Conservation (phyloP, 2,329 filamentous ascomycete species). For the Phialophora macrospora region DNA sequence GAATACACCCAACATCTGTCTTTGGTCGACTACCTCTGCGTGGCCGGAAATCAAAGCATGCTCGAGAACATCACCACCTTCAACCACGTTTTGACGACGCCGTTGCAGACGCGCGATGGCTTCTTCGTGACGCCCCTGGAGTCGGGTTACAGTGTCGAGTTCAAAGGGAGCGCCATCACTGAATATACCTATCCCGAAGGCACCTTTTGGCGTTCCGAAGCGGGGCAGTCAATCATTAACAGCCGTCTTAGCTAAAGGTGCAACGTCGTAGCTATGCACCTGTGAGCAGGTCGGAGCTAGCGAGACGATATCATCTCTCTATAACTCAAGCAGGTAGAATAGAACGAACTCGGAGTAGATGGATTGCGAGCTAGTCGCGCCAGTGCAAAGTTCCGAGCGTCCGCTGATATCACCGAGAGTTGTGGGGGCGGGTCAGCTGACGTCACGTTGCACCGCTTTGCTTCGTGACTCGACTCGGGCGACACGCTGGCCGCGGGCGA, state of each 20-base stretch:
- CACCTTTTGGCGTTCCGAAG: conserved; percentile 10
- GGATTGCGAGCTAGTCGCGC: conserved; percentile 6
- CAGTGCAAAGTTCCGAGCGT: no score
- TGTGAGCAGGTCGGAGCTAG: neutral
- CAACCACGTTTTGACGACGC: conserved; percentile 90
- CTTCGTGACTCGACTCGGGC: no score
- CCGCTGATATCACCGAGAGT: no score
- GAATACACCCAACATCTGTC: conserved; percentile 93
- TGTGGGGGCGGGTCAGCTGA: no score
- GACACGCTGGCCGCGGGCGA: no score
- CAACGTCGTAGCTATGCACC: neutral
- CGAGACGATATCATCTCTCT: neutral
- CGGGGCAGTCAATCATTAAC: conserved; percentile 5
- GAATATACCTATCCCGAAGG: conserved; percentile 9
- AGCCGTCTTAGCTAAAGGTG: neutral
- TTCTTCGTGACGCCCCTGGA: conserved; percentile 85
- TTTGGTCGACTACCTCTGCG: conserved; percentile 90
- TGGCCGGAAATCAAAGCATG: conserved; percentile 78
- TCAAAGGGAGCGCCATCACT: conserved; percentile 62
- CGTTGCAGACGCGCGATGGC: conserved; percentile 77
- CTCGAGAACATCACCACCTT: conserved; percentile 92
- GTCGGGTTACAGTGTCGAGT: conserved; percentile 89
- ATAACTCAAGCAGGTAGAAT: neutral
- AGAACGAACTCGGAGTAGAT: conserved; percentile 1
- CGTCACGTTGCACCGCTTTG: no score